Base-by-base conservation (phyloP, 345 rosid species). In the Hypericum androsaemum region DNA sequence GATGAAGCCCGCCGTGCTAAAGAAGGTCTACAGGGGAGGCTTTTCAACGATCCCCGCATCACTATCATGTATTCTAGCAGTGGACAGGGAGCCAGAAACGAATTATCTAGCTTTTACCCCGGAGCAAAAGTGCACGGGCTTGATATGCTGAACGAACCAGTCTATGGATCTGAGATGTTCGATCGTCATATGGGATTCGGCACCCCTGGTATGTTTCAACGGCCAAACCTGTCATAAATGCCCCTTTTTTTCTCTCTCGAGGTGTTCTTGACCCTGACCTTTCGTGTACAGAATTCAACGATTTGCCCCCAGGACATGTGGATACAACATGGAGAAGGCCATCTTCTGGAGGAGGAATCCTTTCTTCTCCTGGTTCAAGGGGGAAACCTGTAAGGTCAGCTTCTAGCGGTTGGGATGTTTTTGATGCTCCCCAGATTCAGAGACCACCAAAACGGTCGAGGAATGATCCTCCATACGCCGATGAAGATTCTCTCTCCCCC, bases 1-100 rank as follows among this genome's bases (percentile, higher is more conserved):
- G 95, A 83, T 66, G 99, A 94, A 78, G 99, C 99, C 61, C 80
- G 90, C 49, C 81, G 85, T 54, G 97, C 94, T 12, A 94, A 88
- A 73, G 98, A 88, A 70, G 96, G 94, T 7, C 66, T 92, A 63
- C 95, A 88, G 53, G 96, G 98, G 38, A 77, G 98, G 57, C 76
- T 92, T 53, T 85, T 92, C 60, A 88, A 83, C 43, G 95, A 92
- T 67, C 84, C 95, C 57, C 81, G 95, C 51, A 88, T 92, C 57
- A 84, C 89, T 36, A 92, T 88, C 16, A 77, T 80, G 94, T 92
- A 61, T 64, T 79, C 89, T 42, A 81, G 77, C 54, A 80, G 90
- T 62, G 85, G 64, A 50, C 59, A 78, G 57, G 83, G 83, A 36
- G 81, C 84, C 22, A 83, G 76, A 8, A 79, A 72, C 77, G 94